Percentiles rank a stretch among this genome's conserved stretches.
Conservation (phyloP, 2,329 filamentous ascomycete species). For the Xylaria sp. region DNA sequence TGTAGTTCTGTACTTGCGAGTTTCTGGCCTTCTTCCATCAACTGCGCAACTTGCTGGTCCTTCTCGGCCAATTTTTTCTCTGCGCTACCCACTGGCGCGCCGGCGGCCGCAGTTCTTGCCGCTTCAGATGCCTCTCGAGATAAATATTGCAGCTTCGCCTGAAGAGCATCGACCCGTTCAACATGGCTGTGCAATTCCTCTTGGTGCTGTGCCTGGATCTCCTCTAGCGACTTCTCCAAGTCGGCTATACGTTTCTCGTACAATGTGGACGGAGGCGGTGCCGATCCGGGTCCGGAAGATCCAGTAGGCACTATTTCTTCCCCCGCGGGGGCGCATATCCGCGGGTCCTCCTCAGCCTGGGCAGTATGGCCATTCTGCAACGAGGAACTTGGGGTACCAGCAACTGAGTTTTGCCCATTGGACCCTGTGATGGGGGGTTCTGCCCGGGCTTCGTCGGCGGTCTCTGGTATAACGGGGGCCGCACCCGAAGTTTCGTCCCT, state of each 20-base stretch:
- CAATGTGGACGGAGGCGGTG: constrained; percentile 35
- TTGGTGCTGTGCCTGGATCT: constrained; percentile 61
- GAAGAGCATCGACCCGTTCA: constrained; percentile 88
- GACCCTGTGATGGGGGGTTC: neutral
- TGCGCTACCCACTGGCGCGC: constrained; percentile 63
- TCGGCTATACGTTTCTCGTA: constrained; percentile 45
- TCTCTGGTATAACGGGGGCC: neutral
- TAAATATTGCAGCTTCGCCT: constrained; percentile 88
- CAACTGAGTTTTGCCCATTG: constrained; percentile 2
- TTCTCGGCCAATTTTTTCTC: constrained; percentile 86
- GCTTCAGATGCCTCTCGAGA: constrained; percentile 77
- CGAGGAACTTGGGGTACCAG: constrained; percentile 19
- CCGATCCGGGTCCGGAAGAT: constrained; percentile 2
- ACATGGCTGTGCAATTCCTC: constrained; percentile 83
- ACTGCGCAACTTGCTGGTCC: constrained; percentile 83
- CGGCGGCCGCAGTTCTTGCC: constrained; percentile 69
- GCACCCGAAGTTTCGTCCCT: constrained; percentile 17
- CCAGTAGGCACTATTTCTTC: neutral
- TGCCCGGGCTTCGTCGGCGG: neutral
- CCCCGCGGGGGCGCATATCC: neutral
- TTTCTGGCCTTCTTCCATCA: constrained; percentile 91
- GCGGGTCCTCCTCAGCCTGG: constrained; percentile 1
- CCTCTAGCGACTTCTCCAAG: constrained; percentile 40
- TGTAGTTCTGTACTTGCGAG: constrained; percentile 86
- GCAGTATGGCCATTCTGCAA: constrained; percentile 18